phyloP scores from a whole-genome alignment of 371 early-diverging fungal genomes.

The Rhizopus delemar region DNA sequence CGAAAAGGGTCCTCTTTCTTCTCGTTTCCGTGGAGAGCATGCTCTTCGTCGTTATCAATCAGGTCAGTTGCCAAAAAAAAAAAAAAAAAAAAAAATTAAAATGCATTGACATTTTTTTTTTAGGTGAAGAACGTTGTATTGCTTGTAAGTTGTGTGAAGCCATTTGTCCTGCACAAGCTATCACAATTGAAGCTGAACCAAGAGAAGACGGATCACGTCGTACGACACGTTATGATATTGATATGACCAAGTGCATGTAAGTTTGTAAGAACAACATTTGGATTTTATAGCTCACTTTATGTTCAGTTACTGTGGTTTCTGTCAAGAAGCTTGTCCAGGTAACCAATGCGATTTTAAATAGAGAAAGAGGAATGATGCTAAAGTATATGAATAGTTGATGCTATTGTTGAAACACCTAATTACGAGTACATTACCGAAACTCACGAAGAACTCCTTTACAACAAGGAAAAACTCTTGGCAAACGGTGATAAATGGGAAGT shows the following conservation, averaged over 20 bases:
- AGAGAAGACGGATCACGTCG: conserved; percentile 95
- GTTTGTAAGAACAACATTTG: conserved; percentile 1
- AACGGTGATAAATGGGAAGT: conserved; percentile 99
- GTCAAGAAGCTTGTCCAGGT: conserved; percentile 79
- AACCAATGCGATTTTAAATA: conserved; percentile 1
- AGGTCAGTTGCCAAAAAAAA: conserved; percentile 49
- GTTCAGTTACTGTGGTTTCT: conserved; percentile 90
- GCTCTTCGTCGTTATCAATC: conserved; percentile 94
- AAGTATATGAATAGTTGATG: conserved; percentile 70
- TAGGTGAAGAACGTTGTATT: conserved; percentile 97
- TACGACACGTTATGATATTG: conserved; percentile 97
- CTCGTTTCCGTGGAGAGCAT: conserved; percentile 98
- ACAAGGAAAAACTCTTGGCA: conserved; percentile 96
- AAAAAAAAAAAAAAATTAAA: neutral
- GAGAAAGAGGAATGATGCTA: neutral
- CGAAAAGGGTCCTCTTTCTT: conserved; percentile 92
- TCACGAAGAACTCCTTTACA: conserved; percentile 94
- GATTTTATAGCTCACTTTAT: conserved; percentile 63
- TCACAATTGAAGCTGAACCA: conserved; percentile 98
- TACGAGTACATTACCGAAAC: conserved; percentile 98
- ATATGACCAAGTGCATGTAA: conserved; percentile 96
- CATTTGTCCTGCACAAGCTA: conserved; percentile 97
- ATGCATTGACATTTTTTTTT: no score
- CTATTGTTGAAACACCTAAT: conserved; percentile 97
- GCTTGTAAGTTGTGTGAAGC: conserved; percentile 98